Conservation (phyloP, 352 stramenopile genomes). For the Phytophthora citricola region DNA sequence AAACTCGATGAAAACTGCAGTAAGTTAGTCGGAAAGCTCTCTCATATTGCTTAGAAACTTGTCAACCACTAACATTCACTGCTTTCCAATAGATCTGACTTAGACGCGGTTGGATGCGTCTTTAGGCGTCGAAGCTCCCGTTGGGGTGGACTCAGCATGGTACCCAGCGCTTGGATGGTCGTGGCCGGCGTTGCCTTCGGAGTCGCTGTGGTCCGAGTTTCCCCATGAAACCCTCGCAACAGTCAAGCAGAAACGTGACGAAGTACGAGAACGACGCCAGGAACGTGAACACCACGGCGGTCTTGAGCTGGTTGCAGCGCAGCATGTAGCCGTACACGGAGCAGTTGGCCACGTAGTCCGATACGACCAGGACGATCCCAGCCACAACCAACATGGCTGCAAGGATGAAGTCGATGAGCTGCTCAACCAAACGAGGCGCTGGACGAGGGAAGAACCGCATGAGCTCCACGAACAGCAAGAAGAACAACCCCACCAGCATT, state of each 20-base stretch:
- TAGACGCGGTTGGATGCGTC: conserved; percentile 43
- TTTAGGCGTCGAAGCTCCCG: conserved; percentile 25
- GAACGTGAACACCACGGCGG: conserved; percentile 73
- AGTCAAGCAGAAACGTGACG: conserved; percentile 54
- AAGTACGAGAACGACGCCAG: conserved; percentile 63
- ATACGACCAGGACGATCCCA: conserved; percentile 71
- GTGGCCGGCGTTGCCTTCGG: conserved; percentile 12
- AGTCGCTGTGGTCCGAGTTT: conserved; percentile 15
- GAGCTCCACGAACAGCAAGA: conserved; percentile 57
- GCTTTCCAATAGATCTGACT: conserved; percentile 6
- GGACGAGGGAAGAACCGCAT: conserved; percentile 50
- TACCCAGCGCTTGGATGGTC: conserved; percentile 29
- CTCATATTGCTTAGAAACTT: conserved; percentile 13
- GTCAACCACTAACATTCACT: conserved; percentile 13
- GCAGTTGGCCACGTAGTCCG: conserved; percentile 72
- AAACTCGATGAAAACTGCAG: neutral
- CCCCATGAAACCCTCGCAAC: conserved; percentile 43
- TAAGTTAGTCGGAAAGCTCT: conserved; percentile 10
- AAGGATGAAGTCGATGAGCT: conserved; percentile 61
- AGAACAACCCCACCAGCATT: conserved; percentile 67
- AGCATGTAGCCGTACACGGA: conserved; percentile 75
- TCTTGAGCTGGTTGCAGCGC: conserved; percentile 57
- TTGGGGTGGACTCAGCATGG: conserved; percentile 31
- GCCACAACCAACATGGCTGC: conserved; percentile 65
- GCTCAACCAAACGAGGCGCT: conserved; percentile 47